These are phyloP conservation scores for Yamadazyma kitorensis DNA, from an alignment of 805 yeast genomes.

Conservation along the genomic window DNA sequence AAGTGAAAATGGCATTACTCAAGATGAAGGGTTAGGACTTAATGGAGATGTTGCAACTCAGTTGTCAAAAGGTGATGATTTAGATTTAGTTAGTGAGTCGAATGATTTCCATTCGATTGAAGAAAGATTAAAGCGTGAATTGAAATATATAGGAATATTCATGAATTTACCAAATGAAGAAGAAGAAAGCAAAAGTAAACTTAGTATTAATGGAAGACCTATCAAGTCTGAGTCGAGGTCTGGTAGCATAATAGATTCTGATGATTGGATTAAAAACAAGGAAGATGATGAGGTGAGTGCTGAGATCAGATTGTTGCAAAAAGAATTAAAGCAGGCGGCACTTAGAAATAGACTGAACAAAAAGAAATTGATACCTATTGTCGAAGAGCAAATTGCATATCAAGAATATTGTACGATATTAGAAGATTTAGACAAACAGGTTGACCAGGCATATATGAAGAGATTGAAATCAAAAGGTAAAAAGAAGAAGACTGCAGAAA, in stretches of 20 bases:
- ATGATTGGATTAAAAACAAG: conserved; percentile 70
- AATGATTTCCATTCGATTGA: conserved; percentile 80
- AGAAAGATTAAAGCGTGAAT: conserved; percentile 81
- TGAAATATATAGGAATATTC: conserved; percentile 86
- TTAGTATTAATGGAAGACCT: conserved; percentile 21
- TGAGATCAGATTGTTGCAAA: conserved; percentile 74
- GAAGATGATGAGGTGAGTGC: conserved; percentile 95
- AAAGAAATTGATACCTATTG: conserved; percentile 59
- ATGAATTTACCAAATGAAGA: conserved; percentile 50
- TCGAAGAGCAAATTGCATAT: conserved; percentile 90
- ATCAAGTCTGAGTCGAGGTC: conserved; percentile 17
- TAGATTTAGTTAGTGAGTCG: conserved; percentile 35
- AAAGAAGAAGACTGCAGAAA: conserved; percentile 53
- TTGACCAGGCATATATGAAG: conserved; percentile 88
- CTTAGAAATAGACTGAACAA: conserved; percentile 66
- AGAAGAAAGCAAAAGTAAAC: conserved; percentile 29
- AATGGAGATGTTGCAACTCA: conserved; percentile 36
- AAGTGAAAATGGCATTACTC: conserved; percentile 17
- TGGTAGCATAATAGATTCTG: conserved; percentile 46
- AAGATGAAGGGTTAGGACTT: conserved; percentile 5
- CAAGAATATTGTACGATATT: conserved; percentile 88
- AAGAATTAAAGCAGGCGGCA: conserved; percentile 58
- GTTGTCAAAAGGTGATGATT: conserved; percentile 26
- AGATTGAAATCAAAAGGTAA: conserved; percentile 73
- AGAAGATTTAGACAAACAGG: conserved; percentile 94